A percentile compares a stretch with the other conserved stretches of the same genome.
phyloP scores from a whole-genome alignment of 2,329 filamentous ascomycete genomes.

The Xylaria sp. region DNA sequence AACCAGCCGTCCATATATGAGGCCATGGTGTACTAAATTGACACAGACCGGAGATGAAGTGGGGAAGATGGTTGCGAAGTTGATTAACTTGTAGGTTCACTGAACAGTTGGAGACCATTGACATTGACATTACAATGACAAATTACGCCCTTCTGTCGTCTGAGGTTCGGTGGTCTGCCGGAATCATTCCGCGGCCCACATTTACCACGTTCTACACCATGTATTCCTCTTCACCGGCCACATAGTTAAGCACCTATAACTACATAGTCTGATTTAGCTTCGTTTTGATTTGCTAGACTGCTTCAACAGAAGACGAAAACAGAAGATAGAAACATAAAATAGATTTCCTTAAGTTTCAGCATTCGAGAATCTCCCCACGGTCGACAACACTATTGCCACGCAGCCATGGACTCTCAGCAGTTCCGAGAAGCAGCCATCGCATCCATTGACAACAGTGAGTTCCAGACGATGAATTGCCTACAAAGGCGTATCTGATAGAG shows the following conservation, averaged over 20 bases:
- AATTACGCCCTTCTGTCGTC: no score
- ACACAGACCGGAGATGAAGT: not conserved
- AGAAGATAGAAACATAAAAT: not conserved
- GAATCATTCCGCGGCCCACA: not conserved
- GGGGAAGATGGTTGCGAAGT: not conserved
- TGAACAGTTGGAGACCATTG: not conserved
- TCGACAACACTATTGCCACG: not conserved
- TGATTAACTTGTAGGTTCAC: not conserved
- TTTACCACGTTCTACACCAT: no score
- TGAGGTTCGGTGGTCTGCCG: not conserved
- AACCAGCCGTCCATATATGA: not conserved
- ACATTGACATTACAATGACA: not conserved
- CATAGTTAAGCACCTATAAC: no score
- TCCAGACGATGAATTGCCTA: not conserved
- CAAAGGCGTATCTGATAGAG: not conserved
- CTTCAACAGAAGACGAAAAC: not conserved
- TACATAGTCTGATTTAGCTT: not conserved
- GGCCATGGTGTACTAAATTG: no score
- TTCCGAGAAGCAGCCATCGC: slow-evolving; percentile 81
- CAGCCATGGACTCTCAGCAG: slow-evolving; percentile 77
- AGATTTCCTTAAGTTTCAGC: not conserved
- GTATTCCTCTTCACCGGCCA: no score
- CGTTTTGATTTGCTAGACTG: not conserved
- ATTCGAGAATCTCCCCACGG: not conserved
- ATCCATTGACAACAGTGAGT: slow-evolving; percentile 84